A percentile compares a stretch with the other conserved stretches of the same genome.
These are phyloP conservation scores for Baeospora myosura DNA, from an alignment of 1,284 basidiomycete species.

Conservation along the genomic window DNA sequence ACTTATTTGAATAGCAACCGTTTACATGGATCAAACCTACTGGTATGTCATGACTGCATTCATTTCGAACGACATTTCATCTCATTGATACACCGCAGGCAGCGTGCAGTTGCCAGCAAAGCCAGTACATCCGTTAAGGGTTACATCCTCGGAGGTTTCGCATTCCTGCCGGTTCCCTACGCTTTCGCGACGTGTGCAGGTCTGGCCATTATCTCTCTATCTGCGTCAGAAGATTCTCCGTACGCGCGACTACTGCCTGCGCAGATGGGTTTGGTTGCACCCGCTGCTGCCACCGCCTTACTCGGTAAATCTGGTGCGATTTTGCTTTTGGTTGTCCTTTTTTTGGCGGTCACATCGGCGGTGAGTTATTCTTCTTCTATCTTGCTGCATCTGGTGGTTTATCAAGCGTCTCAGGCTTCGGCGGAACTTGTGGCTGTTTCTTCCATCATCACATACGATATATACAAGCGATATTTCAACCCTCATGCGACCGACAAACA, in stretches of 20 bases:
- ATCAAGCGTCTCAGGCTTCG: conserved; percentile 16
- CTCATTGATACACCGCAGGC: conserved; percentile 9
- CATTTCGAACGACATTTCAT: not conserved
- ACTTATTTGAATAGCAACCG: conserved; percentile 1
- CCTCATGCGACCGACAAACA: conserved; percentile 25
- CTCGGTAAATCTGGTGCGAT: conserved; percentile 25
- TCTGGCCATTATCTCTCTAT: conserved; percentile 28
- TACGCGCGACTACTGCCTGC: conserved; percentile 3
- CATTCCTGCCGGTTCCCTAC: conserved; percentile 34
- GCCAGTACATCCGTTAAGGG: conserved; percentile 23
- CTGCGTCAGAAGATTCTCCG: conserved; percentile 10
- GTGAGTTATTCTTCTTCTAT: conserved; percentile 12
- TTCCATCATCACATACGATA: conserved; percentile 36
- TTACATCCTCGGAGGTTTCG: conserved; percentile 30
- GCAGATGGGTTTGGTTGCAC: conserved; percentile 23
- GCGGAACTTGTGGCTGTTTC: conserved; percentile 43
- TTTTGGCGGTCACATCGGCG: conserved; percentile 37
- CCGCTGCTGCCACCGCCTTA: conserved; percentile 24
- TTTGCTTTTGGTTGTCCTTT: conserved; percentile 24
- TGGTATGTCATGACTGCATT: conserved; percentile 8
- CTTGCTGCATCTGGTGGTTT: not conserved
- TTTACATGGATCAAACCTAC: conserved; percentile 11
- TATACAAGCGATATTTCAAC: conserved; percentile 33
- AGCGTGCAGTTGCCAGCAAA: conserved; percentile 23
- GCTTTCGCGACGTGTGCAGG: conserved; percentile 35